Evolutionary conservation across 345 rosid genomes (phyloP).

Genomic region (Cardiospermum halicacabum): DNA sequence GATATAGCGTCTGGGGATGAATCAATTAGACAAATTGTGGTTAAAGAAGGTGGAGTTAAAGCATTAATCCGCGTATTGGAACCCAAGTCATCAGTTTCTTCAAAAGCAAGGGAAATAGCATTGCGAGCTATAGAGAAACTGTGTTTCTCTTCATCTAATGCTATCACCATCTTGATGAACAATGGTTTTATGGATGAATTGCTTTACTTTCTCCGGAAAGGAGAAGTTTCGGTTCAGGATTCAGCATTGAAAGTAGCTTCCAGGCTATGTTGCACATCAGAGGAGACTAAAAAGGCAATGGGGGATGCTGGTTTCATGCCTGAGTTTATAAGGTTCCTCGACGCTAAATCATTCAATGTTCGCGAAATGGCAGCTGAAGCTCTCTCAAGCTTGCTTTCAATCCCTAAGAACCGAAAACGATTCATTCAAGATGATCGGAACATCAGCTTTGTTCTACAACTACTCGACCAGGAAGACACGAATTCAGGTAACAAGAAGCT

Average conservation of each 20-base stretch:
- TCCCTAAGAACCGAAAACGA: conserved; percentile 62
- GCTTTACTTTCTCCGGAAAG: conserved; percentile 46
- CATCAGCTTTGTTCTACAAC: conserved; percentile 51
- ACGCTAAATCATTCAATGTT: conserved; percentile 68
- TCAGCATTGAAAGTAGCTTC: conserved; percentile 61
- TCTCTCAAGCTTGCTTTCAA: conserved; percentile 45
- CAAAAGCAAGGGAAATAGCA: conserved; percentile 60
- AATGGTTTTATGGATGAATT: conserved; percentile 58
- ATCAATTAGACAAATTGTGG: conserved; percentile 41
- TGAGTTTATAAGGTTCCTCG: conserved; percentile 66
- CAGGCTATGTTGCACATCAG: conserved; percentile 54
- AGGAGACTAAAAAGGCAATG: conserved; percentile 62
- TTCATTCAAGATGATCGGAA: conserved; percentile 67
- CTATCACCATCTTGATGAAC: conserved; percentile 36
- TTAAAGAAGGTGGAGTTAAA: conserved; percentile 63
- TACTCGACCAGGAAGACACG: conserved; percentile 58
- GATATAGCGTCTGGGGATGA: conserved; percentile 62
- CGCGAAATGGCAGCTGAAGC: conserved; percentile 77
- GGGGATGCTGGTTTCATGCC: conserved; percentile 83
- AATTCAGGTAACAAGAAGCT: conserved; percentile 54
- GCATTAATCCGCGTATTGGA: conserved; percentile 56
- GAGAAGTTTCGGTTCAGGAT: conserved; percentile 76
- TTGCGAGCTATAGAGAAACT: conserved; percentile 64
- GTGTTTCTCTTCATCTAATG: conserved; percentile 51
- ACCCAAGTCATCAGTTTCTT: conserved; percentile 37